Conservation (phyloP, 345 rosid genomes). For the Cardamine chenopodiifolia region DNA sequence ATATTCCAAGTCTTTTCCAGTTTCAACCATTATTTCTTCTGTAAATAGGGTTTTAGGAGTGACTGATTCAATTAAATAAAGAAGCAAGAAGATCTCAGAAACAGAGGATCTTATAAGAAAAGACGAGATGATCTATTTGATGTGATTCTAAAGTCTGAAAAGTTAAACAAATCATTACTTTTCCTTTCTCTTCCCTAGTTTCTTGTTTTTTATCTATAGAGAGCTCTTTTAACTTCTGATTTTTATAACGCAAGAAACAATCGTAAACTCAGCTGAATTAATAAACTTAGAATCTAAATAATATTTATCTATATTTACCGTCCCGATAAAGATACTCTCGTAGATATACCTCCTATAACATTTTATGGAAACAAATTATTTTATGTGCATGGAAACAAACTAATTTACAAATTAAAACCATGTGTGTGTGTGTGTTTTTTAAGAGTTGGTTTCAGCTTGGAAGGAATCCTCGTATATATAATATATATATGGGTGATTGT, state of each 20-base stretch:
- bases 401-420: no score
- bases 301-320: no score
- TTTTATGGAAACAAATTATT: no score
- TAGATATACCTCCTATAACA: no score
- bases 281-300: neutral
- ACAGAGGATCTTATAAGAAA: neutral
- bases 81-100: neutral
- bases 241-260: neutral
- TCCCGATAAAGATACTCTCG: no score
- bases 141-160: neutral
- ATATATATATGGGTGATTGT: no score
- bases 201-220: neutral
- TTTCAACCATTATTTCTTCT: constrained; percentile 29
- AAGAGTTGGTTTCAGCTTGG: no score
- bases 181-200: neutral
- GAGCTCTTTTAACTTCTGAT: neutral
- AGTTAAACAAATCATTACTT: neutral
- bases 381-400: no score
- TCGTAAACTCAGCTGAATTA: neutral
- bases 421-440: no score
- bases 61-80: neutral
- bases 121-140: constrained; percentile 14
- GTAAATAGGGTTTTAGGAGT: neutral
- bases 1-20: constrained; percentile 27
- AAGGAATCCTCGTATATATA: no score